These are phyloP conservation scores for Tuber microsphaerosporum DNA, from an alignment of 495 filamentous ascomycete species.

Conservation along the genomic window DNA sequence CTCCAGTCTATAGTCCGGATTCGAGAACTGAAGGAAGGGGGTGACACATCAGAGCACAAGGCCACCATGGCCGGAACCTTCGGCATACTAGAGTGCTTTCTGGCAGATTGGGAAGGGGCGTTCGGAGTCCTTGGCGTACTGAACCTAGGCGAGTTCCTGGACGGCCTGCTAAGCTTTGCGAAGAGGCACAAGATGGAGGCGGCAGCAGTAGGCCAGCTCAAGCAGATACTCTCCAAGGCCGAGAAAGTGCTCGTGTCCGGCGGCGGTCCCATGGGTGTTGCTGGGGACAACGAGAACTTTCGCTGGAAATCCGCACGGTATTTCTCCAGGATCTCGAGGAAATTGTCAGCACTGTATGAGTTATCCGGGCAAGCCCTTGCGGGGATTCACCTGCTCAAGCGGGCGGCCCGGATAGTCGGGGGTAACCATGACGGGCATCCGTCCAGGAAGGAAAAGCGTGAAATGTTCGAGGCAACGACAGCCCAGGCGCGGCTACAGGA, in stretches of 20 bases:
- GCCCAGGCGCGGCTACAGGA: neutral
- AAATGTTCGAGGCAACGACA: neutral
- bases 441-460: neutral
- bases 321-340: neutral
- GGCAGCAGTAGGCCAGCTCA: neutral
- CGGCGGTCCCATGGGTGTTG: neutral
- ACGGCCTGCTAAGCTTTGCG: neutral
- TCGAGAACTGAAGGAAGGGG: neutral
- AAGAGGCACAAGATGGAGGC: neutral
- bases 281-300: neutral
- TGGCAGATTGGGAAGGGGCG: slow-evolving; percentile 1
- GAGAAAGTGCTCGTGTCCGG: neutral
- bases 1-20: neutral
- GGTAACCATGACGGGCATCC: neutral
- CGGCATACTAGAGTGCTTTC: neutral
- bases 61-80: neutral
- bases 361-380: neutral
- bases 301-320: neutral
- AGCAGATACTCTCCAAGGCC: neutral
- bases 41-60: neutral
- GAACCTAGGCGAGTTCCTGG: neutral
- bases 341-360: neutral
- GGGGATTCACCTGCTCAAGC: neutral
- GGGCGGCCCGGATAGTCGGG: neutral
- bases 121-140: neutral